phyloP scores from a whole-genome alignment of 192 early-diverging fungal genomes.

The Pilaira anomala region DNA sequence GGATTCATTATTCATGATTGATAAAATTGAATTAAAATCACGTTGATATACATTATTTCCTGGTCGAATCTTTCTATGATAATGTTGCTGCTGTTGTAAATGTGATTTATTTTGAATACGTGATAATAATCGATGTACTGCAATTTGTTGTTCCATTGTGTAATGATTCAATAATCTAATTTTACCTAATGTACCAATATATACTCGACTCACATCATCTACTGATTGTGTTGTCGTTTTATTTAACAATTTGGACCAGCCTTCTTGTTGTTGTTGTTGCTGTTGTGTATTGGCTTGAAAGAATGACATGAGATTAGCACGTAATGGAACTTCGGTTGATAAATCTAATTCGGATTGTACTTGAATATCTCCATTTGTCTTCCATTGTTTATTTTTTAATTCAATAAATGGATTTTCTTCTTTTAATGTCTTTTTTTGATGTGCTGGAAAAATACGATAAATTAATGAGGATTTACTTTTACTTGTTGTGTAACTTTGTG shows the following conservation, averaged over 20 bases:
- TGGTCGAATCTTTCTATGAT: neutral
- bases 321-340: neutral
- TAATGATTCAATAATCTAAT: neutral
- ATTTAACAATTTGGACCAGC: no score
- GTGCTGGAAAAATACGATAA: slow-evolving; percentile 3
- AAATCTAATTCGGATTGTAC: neutral
- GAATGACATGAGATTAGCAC: slow-evolving; percentile 11
- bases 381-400: neutral
- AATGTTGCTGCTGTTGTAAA: neutral
- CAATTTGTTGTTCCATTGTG: slow-evolving; percentile 1
- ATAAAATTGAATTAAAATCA: slow-evolving; percentile 1
- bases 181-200: slow-evolving; percentile 1
- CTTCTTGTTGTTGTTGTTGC: neutral
- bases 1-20: neutral
- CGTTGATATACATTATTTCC: neutral
- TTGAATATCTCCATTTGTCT: neutral
- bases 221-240: neutral
- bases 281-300: neutral
- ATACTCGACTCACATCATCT: slow-evolving; percentile 1
- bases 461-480: slow-evolving; percentile 4
- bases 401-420: neutral
- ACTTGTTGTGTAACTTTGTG: neutral
- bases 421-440: neutral
- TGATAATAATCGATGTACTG: neutral
- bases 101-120: slow-evolving; percentile 1